Conservation (phyloP, 768 basidiomycete species). For the Tylopilus subfusipes region DNA sequence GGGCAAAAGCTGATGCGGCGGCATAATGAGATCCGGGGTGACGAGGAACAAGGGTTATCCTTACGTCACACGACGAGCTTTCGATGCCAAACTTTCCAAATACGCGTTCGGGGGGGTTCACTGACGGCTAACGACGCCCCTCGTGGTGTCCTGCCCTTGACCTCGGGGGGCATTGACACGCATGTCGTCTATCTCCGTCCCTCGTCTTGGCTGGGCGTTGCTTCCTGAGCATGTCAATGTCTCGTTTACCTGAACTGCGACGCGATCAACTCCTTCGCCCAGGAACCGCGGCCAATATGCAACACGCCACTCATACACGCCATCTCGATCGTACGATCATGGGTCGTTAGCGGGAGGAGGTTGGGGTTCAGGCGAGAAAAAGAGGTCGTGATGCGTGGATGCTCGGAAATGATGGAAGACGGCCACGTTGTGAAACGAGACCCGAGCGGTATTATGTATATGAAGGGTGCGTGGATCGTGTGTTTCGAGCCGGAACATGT, state of each 20-base stretch:
- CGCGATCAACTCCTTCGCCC: conserved; percentile 2
- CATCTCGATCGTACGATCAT: conserved; percentile 1
- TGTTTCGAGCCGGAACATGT: conserved; percentile 30
- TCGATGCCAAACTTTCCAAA: conserved; percentile 30
- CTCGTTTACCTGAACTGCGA: conserved; percentile 2
- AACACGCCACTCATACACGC: conserved; percentile 6
- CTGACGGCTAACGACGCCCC: conserved; percentile 8
- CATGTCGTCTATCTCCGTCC: conserved; percentile 13
- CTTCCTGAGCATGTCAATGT: not conserved
- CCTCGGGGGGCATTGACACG: conserved; percentile 8
- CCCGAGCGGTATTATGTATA: conserved; percentile 5
- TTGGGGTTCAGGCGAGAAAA: not conserved
- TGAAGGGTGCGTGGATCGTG: conserved; percentile 19
- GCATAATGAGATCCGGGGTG: not conserved
- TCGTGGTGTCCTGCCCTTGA: conserved; percentile 26
- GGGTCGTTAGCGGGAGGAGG: conserved; percentile 7
- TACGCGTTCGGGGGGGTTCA: conserved; percentile 7
- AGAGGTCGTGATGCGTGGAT: conserved; percentile 3
- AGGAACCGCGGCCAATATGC: conserved; percentile 7
- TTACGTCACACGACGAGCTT: conserved; percentile 11
- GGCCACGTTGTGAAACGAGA: conserved; percentile 13
- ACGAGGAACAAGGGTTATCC: conserved; percentile 10
- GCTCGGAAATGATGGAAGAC: conserved; percentile 24
- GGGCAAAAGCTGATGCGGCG: not conserved
- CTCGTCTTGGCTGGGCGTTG: conserved; percentile 8